Evolutionary conservation across 306 rosid species (phyloP), one percentile per base, ranked within the genome.

Genomic region (Gynostemma pentaphyllum): DNA sequence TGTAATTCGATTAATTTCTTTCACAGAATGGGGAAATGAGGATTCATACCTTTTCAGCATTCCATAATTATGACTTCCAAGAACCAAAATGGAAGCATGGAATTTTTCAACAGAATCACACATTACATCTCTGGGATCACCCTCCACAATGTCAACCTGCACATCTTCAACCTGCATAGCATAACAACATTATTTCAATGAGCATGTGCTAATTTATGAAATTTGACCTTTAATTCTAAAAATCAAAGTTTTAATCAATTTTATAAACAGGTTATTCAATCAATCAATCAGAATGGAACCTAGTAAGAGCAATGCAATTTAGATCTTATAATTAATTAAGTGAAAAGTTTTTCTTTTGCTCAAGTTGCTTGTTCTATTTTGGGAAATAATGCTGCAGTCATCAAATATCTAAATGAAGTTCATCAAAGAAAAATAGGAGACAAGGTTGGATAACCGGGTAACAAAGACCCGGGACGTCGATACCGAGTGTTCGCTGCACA

Each of bases 21-120:
- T 9, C 7, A 28, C 13, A n/a, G n/a, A 18, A 10, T 19, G 10
- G 30, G 30, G 22, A n/a, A n/a, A n/a, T n/a, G n/a, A n/a, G n/a
- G 15, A n/a, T 27, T 13, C 4, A 21, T 59, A 78, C 82, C 76
- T 74, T 32, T 74, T 74, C 9, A 78, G 53, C 12, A 37, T 12
- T 46, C 82, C 82, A 73, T 78, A 74, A 28, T 72, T 67, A 41
- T 62, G 82, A 66, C 82, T 74, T 6, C 79, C 79, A 49, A 74
- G 39, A 61, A 78, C 62, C 69, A 78, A 63, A 27, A 78, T 23
- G 9, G 74, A 26, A 14, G 82, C 79, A 4, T 30, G 57, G 60
- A 40, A 65, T 49, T 67, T 70, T 4, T 74, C 79, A 5, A 70
- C 73, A 8, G 68, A 64, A 0, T 78, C 79, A 18, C 70, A 67